Base-by-base conservation (phyloP, 768 basidiomycete genomes). In the Rickenella mellea region DNA sequence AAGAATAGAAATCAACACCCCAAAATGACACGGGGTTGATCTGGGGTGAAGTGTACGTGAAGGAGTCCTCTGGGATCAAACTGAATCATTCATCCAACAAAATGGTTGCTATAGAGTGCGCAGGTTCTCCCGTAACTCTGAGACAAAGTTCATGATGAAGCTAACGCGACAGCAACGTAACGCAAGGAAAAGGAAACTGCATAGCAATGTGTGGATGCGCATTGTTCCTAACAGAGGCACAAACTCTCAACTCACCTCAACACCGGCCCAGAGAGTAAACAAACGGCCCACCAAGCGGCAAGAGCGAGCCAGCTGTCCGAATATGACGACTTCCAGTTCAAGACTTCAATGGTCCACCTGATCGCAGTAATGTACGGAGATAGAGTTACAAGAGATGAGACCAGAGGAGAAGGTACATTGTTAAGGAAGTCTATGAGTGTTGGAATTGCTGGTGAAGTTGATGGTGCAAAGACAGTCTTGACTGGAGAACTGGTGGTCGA, bases 251-350 rank as follows among this genome's bases (percentile, higher is more conserved):
- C 68, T 39, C 44, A 76, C 78, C 71, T 68, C 49, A 88, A 60
- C 8, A 58, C 60, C 26, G 61, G 59, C 12, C 70, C 67, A 1
- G 71, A 60, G 33, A 82, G 67, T 42, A 92, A 64, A 63, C 85
- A 89, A 15, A 78, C 20, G 0, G 72, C 74, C 85, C 89, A 93
- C 86, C 86, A 92, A 1, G 57, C 55, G 0, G 71, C 82, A 32
- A 94, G 63, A 1, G 72, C 58, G 3, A 92, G 71, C 66, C 71
- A 82, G 40, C 76, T 70, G 40, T 84, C 73, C 51, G 78, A 71
- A 69, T 71, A 74, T 9, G 65, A 29, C 1, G 47, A 58, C 28
- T 68, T 62, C 83, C 86, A 89, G 49, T 67, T 72, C 25, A 74
- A 24, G 1, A 79, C 57, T 52, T 83, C 70, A 2, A 69, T 55